Evolutionary conservation across 257 asterid genomes (phyloP), one percentile per base, ranked within the genome.

Genomic region (Solanum raphanifolium): DNA sequence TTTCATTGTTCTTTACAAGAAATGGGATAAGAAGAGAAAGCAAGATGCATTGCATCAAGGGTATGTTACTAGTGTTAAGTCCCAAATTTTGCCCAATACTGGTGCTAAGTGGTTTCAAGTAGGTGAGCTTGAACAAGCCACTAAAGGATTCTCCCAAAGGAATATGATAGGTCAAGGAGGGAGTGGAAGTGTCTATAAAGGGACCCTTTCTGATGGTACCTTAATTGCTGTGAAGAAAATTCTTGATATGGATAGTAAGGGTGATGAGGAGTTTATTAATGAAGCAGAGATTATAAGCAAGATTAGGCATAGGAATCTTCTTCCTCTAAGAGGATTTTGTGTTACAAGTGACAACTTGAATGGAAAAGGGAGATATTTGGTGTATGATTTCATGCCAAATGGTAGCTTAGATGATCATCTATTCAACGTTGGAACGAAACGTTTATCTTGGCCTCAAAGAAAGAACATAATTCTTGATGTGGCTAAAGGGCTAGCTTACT

Each of bases 241-340:
- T 88, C 87, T 93, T 55, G 94, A 93, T 86, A 34, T 89, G 88
- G 92, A 93, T 35, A 65, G 88, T 1, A 88, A 84, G 88, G 95
- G 92, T 41, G 94, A 91, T 55, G 93, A 92, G 6, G 95, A 94
- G 5, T 94, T 94, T 89, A 79, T 86, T 13, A 94, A 94, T 68
- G 96, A 94, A 87, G 96, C 95, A 4, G 84, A 88, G 34, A 93
- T 93, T 83, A 92, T 94, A 29, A 94, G 96, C 92, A 94, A 90
- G 90, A 91, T 94, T n/a, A 88, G 94, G 79, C 96, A 93, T 32
- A 88, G 94, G 43, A 94, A 94, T 84, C 96, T 94, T 71, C 93
- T 94, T 0, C 88, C 94, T 35, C 87, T 94, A 0, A 72, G 91
- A 66, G 95, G 96, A 3, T 94, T 92, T 86, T 91, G 96, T 36